Percentiles rank a stretch among this genome's conserved stretches.
phyloP scores from a whole-genome alignment of 805 yeast genomes.

The Priceomyces castillae region DNA sequence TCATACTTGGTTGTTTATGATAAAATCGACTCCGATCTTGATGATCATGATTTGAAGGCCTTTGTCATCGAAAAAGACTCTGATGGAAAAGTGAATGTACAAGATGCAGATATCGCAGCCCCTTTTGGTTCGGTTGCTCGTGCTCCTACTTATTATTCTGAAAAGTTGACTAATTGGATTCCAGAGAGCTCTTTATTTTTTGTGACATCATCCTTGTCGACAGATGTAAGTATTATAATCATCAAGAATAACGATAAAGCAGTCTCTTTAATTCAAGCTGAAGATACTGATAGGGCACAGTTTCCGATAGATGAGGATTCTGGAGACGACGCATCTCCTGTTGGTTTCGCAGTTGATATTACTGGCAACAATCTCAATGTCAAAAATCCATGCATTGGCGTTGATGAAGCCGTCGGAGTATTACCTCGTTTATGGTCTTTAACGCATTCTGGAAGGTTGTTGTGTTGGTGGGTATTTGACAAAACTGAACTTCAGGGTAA shows the following conservation, averaged over 20 bases:
- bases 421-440: slow-evolving; percentile 66
- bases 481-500: slow-evolving; percentile 45
- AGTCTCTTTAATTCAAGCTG: slow-evolving; percentile 43
- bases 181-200: slow-evolving; percentile 29
- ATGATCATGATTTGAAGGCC: slow-evolving; percentile 28
- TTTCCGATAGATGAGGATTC: slow-evolving; percentile 67
- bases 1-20: slow-evolving; percentile 25
- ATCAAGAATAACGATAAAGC: slow-evolving; percentile 12
- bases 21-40: slow-evolving; percentile 20
- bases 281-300: slow-evolving; percentile 71
- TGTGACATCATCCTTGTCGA: slow-evolving; percentile 59
- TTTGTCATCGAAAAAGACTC: slow-evolving; percentile 16
- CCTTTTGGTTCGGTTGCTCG: slow-evolving; percentile 53
- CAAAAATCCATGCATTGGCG: slow-evolving; percentile 52
- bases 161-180: slow-evolving; percentile 42
- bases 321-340: slow-evolving; percentile 65
- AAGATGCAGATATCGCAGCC: slow-evolving; percentile 46
- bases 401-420: slow-evolving; percentile 52
- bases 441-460: slow-evolving; percentile 59
- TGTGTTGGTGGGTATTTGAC: slow-evolving; percentile 66
- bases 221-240: slow-evolving; percentile 50
- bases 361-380: slow-evolving; percentile 40
- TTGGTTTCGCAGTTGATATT: slow-evolving; percentile 68
- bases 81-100: slow-evolving; percentile 12
- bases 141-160: slow-evolving; percentile 44